Evolutionary conservation across 805 yeast species (phyloP).

Genomic region (Kazachstania africana): DNA sequence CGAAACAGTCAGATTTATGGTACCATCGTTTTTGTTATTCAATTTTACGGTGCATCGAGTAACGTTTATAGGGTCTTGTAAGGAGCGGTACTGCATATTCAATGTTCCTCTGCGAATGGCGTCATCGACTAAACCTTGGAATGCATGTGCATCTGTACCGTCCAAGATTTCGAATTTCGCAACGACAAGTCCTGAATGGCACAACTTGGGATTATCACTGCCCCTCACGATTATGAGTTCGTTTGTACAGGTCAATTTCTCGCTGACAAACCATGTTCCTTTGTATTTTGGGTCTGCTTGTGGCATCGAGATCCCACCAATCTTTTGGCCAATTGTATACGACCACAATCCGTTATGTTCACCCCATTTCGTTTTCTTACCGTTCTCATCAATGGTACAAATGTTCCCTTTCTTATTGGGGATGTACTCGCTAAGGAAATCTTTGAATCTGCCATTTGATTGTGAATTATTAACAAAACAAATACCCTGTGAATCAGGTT

Average conservation of each 20-base stretch:
- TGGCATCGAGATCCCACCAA: conserved; percentile 64
- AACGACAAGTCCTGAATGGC: conserved; percentile 32
- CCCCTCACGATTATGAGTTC: conserved; percentile 75
- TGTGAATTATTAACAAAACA: conserved; percentile 71
- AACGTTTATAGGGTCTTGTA: conserved; percentile 47
- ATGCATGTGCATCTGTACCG: background rate
- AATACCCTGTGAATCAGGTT: conserved; percentile 89
- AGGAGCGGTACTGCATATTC: conserved; percentile 58
- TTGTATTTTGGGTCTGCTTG: conserved; percentile 67
- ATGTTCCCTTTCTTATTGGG: conserved; percentile 67
- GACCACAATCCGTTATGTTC: conserved; percentile 82
- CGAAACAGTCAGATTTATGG: conserved; percentile 20
- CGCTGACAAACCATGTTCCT: conserved; percentile 84
- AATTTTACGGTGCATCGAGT: conserved; percentile 10
- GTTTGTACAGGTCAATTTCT: conserved; percentile 50
- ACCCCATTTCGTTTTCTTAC: conserved; percentile 69
- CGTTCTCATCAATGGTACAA: conserved; percentile 35
- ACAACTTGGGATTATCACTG: conserved; percentile 44
- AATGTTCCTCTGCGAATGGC: conserved; percentile 11
- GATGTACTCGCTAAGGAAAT: conserved; percentile 66
- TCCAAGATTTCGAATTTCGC: conserved; percentile 24
- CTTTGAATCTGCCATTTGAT: conserved; percentile 50
- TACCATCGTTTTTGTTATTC: conserved; percentile 8
- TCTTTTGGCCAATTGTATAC: conserved; percentile 85
- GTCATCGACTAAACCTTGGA: background rate